phyloP scores from a whole-genome alignment of 495 filamentous ascomycete genomes.

The Elaphomyces granulatus region DNA sequence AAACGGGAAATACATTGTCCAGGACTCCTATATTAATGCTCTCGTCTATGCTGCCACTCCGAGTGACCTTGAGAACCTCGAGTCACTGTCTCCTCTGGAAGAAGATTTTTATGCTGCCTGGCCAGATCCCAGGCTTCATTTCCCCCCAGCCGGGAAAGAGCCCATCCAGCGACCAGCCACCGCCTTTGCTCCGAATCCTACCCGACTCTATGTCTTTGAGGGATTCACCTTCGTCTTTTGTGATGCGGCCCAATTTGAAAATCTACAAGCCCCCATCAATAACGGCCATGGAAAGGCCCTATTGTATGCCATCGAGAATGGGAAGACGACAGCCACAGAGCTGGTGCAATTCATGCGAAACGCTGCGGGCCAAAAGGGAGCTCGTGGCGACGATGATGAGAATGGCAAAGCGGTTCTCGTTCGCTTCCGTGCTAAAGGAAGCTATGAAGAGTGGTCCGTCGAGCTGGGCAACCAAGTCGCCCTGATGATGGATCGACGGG shows the following conservation, averaged over 20 bases:
- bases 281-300: slow-evolving; percentile 75
- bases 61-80: slow-evolving; percentile 35
- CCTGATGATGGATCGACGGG: slow-evolving; percentile 55
- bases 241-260: slow-evolving; percentile 62
- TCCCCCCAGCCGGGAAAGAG: slow-evolving; percentile 66
- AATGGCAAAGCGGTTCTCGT: slow-evolving; percentile 67
- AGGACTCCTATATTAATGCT: slow-evolving; percentile 57
- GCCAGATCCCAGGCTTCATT: slow-evolving; percentile 56
- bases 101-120: slow-evolving; percentile 67
- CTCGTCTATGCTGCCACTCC: slow-evolving; percentile 51
- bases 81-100: slow-evolving; percentile 54
- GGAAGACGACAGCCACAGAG: slow-evolving; percentile 56
- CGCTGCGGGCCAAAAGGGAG: slow-evolving; percentile 55
- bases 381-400: slow-evolving; percentile 44
- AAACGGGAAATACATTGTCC: slow-evolving; percentile 68
- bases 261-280: slow-evolving; percentile 55
- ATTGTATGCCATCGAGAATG: slow-evolving; percentile 43
- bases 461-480: slow-evolving; percentile 54
- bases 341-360: slow-evolving; percentile 64
- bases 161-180: slow-evolving; percentile 44
- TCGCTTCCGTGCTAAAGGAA: slow-evolving; percentile 50
- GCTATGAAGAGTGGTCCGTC: slow-evolving; percentile 52
- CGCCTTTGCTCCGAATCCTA: slow-evolving; percentile 52
- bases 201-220: slow-evolving; percentile 59
- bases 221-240: slow-evolving; percentile 86